Conservation (phyloP, 2,329 filamentous ascomycete genomes). For the Aspergillus cejpii region DNA sequence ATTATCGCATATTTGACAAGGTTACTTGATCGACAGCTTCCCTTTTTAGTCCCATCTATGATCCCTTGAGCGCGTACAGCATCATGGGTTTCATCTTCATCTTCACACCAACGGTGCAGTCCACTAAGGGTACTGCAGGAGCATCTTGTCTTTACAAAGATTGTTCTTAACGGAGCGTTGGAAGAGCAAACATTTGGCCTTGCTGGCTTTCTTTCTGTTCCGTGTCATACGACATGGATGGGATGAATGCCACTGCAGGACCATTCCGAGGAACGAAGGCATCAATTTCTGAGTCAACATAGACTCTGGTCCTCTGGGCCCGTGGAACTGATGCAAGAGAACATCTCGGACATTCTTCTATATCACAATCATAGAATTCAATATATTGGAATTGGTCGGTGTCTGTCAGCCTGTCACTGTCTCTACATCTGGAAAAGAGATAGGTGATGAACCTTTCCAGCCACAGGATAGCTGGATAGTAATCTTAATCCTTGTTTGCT, state of each 20-base stretch:
- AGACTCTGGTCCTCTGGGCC: constrained; percentile 16
- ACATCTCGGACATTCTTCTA: constrained; percentile 33
- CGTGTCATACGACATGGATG: constrained; percentile 11
- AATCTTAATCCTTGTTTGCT: too few species aligned
- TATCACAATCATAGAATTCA: not conserved
- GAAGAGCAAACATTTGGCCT: constrained; percentile 48
- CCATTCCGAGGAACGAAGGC: constrained; percentile 33
- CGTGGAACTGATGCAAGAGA: constrained; percentile 37
- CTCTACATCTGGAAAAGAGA: too few species aligned
- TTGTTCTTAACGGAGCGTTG: constrained; percentile 78
- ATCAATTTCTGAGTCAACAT: constrained; percentile 23
- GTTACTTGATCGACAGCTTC: not conserved
- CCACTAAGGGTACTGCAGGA: constrained; percentile 64
- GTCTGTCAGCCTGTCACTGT: too few species aligned
- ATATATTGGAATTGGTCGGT: too few species aligned
- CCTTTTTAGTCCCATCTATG: not conserved
- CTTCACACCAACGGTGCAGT: constrained; percentile 62
- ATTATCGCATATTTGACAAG: not conserved
- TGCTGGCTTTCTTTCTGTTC: constrained; percentile 22
- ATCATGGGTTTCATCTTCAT: not conserved
- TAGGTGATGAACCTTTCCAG: too few species aligned
- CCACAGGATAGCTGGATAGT: too few species aligned
- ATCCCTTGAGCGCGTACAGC: constrained; percentile 1
- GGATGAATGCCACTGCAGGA: constrained; percentile 14
- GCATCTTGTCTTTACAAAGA: constrained; percentile 58